Percentiles rank a stretch among this genome's conserved stretches.
Conservation (phyloP, 1,284 basidiomycete genomes). For the Sporisorium exsertum region DNA sequence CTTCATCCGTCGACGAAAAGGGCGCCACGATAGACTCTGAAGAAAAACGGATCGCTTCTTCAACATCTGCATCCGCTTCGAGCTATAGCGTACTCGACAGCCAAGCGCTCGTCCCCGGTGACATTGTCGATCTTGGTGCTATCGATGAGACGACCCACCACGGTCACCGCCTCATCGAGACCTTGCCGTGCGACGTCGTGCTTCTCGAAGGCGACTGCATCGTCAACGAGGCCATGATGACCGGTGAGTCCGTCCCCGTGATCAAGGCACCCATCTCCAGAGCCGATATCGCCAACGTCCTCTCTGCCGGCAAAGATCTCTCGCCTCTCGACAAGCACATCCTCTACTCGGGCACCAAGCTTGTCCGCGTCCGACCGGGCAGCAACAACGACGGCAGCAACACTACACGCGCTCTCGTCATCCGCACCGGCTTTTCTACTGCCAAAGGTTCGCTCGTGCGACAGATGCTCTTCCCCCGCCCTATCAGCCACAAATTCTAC, state of each 20-base stretch:
- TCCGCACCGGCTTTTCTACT: conserved; percentile 48
- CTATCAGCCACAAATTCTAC: conserved; percentile 46
- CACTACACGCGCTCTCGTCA: conserved; percentile 24
- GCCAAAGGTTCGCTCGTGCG: conserved; percentile 48
- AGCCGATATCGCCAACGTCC: conserved; percentile 3
- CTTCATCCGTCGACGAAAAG: conserved; percentile 11
- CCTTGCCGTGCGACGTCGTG: conserved; percentile 41
- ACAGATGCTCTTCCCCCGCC: conserved; percentile 51
- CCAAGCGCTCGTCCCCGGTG: conserved; percentile 51
- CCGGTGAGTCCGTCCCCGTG: conserved; percentile 51
- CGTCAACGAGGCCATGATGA: conserved; percentile 52
- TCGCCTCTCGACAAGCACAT: conserved; percentile 36
- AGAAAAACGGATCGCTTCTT: conserved; percentile 4
- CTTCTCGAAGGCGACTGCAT: conserved; percentile 49
- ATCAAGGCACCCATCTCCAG: conserved; percentile 26
- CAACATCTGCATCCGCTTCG: neutral
- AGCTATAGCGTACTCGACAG: conserved; percentile 23
- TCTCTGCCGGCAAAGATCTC: conserved; percentile 11
- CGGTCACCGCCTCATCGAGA: conserved; percentile 28
- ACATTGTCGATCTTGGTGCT: conserved; percentile 42
- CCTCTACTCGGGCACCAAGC: conserved; percentile 45
- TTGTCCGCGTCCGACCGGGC: conserved; percentile 27
- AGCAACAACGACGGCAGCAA: neutral
- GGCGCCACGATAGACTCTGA: neutral
- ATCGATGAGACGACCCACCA: neutral